A percentile compares a stretch with the other conserved stretches of the same genome.
Evolutionary conservation across 1,284 basidiomycete species (phyloP).

Genomic region (Coniferiporia weirii): DNA sequence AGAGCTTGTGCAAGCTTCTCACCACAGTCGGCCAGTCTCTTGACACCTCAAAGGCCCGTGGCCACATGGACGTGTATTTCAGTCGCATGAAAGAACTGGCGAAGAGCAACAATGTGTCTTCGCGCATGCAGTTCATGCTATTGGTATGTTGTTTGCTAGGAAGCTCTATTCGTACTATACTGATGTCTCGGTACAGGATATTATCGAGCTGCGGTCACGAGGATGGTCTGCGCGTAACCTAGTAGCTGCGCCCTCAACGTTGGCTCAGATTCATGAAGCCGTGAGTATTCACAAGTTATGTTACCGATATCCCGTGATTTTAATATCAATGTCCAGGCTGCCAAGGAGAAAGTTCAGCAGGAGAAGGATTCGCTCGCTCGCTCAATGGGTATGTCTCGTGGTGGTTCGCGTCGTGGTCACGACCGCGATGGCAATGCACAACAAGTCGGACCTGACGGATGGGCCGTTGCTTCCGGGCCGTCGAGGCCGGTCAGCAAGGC

Average conservation of each 20-base stretch:
- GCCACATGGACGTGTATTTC: constrained; percentile 92
- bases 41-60: constrained; percentile 75
- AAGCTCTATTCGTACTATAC: constrained; percentile 17
- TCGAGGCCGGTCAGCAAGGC: constrained; percentile 69
- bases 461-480: constrained; percentile 69
- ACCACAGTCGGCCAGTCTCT: constrained; percentile 83
- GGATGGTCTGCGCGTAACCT: constrained; percentile 77
- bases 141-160: constrained; percentile 50
- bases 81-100: constrained; percentile 79
- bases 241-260: constrained; percentile 79
- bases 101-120: constrained; percentile 69
- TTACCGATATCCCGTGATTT: constrained; percentile 1
- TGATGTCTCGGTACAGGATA: constrained; percentile 48
- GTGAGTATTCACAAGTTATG: constrained; percentile 39
- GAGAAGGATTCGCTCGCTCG: constrained; percentile 59
- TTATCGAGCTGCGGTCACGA: constrained; percentile 82
- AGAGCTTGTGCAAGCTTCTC: constrained; percentile 90
- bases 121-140: constrained; percentile 94
- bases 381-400: constrained; percentile 57
- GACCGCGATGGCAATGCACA: constrained; percentile 50
- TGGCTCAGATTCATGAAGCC: constrained; percentile 85
- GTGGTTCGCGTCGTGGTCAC: constrained; percentile 86
- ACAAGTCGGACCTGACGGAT: constrained; percentile 70
- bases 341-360: constrained; percentile 60
- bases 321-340: constrained; percentile 38